Base-by-base conservation (phyloP, 148 eudicot species). In the Oxyria digyna region DNA sequence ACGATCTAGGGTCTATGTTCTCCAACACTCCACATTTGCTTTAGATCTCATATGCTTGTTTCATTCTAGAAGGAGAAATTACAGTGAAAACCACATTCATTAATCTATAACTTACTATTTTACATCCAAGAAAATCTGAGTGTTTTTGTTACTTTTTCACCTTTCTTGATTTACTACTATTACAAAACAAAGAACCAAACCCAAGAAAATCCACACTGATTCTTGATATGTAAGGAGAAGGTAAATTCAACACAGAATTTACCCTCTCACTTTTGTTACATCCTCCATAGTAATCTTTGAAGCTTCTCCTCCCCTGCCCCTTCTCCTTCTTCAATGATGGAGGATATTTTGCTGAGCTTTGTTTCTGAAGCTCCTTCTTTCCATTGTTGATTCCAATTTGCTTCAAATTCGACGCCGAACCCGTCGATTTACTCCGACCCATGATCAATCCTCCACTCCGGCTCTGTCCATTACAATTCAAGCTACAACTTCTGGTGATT, bases 111-210 rank as follows among this genome's bases (percentile, higher is more conserved):
- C 18, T 49, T 49, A 15, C n/a, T n/a, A n/a, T n/a, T 15, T 46
- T 46, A 54, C 62, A 52, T 1, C 23, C 41, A 5, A 4, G 41
- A 38, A 38, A 38, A 38, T 3, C 8, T 2, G n/a, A 52, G 14
- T 1, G 12, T 24, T 23, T 0, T 23, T 54, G n/a, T 77, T 65
- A 79, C 75, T 80, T 80, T 49, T 76, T 91, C 81, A 83, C 88
- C 77, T 86, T 91, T 73, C 79, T 81, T 21, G 84, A 72, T 64
- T 81, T 88, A 67, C 69, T 79, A 66, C 71, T 83, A 72, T 84
- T 83, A 73, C 85, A 86, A 69, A 91, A 91, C 29, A 91, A 81
- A 21, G 92, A 88, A 32, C 96, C 83, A 67, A 88, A 72, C 17
- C 97, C 85, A 71, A 91, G 85, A 62, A 91, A 79, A 73, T 76